These are phyloP conservation scores for Fusarium equiseti DNA, from an alignment of 2,329 filamentous ascomycete species.

Conservation along the genomic window DNA sequence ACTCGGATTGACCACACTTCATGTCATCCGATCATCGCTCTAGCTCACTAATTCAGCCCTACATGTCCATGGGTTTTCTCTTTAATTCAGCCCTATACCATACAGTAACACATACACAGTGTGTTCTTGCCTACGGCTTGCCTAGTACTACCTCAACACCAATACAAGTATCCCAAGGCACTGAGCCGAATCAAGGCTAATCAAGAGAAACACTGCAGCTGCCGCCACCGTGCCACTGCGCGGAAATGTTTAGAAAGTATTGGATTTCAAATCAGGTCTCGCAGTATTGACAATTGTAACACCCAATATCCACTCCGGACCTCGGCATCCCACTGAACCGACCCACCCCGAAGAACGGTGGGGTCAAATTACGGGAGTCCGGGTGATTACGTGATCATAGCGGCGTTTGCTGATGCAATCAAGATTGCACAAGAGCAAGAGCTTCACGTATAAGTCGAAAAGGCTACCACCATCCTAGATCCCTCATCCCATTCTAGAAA, in stretches of 20 bases:
- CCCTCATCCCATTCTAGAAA: background rate
- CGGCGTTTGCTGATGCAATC: conserved; percentile 28
- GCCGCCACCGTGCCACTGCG: background rate
- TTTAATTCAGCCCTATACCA: background rate
- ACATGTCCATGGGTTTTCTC: background rate
- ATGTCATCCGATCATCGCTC: conserved; percentile 2
- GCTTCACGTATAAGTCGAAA: conserved; percentile 21
- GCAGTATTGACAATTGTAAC: conserved; percentile 3
- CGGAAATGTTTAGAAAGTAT: background rate
- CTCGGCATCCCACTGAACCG: conserved; percentile 32
- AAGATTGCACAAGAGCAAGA: conserved; percentile 8
- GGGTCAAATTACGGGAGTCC: conserved; percentile 10
- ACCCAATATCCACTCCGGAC: conserved; percentile 18
- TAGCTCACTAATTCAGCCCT: conserved; percentile 8
- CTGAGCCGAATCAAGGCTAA: background rate
- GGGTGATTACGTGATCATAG: conserved; percentile 33
- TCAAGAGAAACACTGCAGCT: background rate
- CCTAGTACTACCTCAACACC: background rate
- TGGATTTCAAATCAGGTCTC: conserved; percentile 20
- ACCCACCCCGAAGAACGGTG: conserved; percentile 21
- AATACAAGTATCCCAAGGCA: no score
- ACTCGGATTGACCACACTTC: background rate
- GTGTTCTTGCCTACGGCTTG: background rate
- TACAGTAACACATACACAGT: background rate
- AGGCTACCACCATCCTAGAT: background rate